Conservation (phyloP, 495 filamentous ascomycete species). For the Apiosordaria backusii region DNA sequence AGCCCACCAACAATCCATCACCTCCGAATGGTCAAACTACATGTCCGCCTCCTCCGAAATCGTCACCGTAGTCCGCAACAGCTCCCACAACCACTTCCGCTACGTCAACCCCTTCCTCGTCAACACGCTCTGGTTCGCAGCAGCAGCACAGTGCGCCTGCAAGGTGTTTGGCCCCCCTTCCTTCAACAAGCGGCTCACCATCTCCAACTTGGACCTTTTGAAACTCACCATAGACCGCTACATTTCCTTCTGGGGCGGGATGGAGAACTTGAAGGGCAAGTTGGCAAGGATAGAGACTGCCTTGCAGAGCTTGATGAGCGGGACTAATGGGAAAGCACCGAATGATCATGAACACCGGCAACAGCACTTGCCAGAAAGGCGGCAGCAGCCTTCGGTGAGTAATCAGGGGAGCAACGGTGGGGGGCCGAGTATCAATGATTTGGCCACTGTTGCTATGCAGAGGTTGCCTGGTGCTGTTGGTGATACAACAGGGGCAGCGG, state of each 20-base stretch:
- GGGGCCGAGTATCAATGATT: background rate
- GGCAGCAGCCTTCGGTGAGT: background rate
- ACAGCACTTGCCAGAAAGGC: background rate
- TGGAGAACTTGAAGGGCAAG: slow-evolving; percentile 21
- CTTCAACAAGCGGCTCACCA: slow-evolving; percentile 13
- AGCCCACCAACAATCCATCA: background rate
- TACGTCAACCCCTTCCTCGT: slow-evolving; percentile 32
- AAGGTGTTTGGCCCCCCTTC: slow-evolving; percentile 19
- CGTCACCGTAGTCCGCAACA: slow-evolving; percentile 21
- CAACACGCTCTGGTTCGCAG: slow-evolving; percentile 34
- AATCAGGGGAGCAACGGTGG: background rate
- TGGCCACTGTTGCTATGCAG: background rate
- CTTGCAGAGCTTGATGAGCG: slow-evolving; percentile 14
- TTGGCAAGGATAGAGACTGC: slow-evolving; percentile 18
- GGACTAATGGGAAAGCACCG: background rate
- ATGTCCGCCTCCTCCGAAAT: slow-evolving; percentile 29
- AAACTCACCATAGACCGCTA: slow-evolving; percentile 20
- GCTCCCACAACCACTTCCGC: slow-evolving; percentile 21
- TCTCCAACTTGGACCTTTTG: slow-evolving; percentile 19
- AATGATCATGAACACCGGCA: background rate
- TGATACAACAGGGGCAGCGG: background rate
- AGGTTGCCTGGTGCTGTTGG: background rate
- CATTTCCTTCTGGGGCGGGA: slow-evolving; percentile 21
- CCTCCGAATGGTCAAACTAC: slow-evolving; percentile 23
- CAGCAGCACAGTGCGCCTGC: slow-evolving; percentile 27